Conservation (phyloP, 2,329 filamentous ascomycete genomes). For the Fusarium sp. region DNA sequence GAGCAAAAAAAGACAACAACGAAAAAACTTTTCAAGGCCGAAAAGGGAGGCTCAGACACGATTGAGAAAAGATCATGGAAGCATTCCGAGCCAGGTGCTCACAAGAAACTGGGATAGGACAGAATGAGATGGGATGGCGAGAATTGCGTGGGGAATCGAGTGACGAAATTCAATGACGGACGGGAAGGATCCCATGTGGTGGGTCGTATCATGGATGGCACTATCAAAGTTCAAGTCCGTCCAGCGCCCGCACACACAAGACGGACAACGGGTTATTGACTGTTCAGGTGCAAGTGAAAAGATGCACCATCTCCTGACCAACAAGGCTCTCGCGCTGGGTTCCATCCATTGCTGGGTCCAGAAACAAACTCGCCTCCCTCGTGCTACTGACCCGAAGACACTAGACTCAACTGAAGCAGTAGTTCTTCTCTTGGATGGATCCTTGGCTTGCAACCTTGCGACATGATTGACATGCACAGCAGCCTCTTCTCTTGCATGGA, state of each 20-base stretch:
- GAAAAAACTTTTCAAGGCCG: constrained; percentile 8
- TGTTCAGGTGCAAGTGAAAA: background rate
- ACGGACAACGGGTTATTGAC: background rate
- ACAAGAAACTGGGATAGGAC: constrained; percentile 16
- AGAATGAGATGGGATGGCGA: constrained; percentile 23
- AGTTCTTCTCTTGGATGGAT: constrained; percentile 20
- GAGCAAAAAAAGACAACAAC: constrained; percentile 3
- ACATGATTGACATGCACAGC: constrained; percentile 16
- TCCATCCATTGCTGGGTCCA: background rate
- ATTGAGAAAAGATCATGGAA: constrained; percentile 18
- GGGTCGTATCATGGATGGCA: constrained; percentile 40
- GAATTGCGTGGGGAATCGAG: constrained; percentile 41
- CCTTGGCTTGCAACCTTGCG: constrained; percentile 30
- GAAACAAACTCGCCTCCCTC: background rate
- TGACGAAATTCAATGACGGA: constrained; percentile 43
- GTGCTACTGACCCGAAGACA: background rate
- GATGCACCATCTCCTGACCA: background rate
- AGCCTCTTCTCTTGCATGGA: constrained; percentile 25
- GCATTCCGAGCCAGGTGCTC: constrained; percentile 37
- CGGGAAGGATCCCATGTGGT: constrained; percentile 31
- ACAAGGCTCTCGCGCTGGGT: background rate
- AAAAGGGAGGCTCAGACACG: constrained; percentile 23
- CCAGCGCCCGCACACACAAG: constrained; percentile 22
- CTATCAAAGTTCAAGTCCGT: constrained; percentile 30
- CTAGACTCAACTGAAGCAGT: background rate